Percentiles rank a stretch among this genome's conserved stretches.
phyloP scores from a whole-genome alignment of 371 early-diverging fungal genomes.

The Syncephalis plumigaleata region DNA sequence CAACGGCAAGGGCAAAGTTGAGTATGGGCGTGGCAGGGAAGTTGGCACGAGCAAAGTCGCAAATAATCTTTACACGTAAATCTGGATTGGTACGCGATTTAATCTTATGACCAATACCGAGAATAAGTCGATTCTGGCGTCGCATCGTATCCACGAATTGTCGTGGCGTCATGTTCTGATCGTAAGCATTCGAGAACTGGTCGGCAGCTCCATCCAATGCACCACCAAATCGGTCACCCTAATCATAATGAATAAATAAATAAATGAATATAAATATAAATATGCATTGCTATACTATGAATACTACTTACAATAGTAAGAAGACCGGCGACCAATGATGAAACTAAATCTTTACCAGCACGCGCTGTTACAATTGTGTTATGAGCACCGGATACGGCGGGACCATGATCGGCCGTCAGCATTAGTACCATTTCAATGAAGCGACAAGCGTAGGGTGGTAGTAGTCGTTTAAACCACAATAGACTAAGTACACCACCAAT shows the following conservation, averaged over 20 bases:
- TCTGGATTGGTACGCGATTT: slow-evolving; percentile 97
- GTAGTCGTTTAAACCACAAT: slow-evolving; percentile 94
- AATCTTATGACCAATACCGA: slow-evolving; percentile 97
- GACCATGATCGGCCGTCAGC: slow-evolving; percentile 98
- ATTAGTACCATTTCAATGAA: slow-evolving; percentile 98
- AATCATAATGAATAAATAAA: slow-evolving; percentile 1
- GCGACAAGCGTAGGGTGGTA: slow-evolving; percentile 87
- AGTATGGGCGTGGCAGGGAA: slow-evolving; percentile 81
- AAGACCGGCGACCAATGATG: slow-evolving; percentile 85
- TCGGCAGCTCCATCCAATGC: slow-evolving; percentile 94
- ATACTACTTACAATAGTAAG: slow-evolving; percentile 58
- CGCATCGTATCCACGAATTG: slow-evolving; percentile 87
- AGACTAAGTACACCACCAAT: slow-evolving; percentile 93
- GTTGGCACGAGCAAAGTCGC: slow-evolving; percentile 74
- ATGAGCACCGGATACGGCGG: slow-evolving; percentile 87
- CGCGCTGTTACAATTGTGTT: slow-evolving; percentile 97
- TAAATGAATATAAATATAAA: neutral
- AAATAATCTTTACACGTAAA: slow-evolving; percentile 86
- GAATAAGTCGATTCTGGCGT: slow-evolving; percentile 73
- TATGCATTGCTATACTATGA: neutral
- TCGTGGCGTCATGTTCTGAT: slow-evolving; percentile 71
- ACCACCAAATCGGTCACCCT: slow-evolving; percentile 87
- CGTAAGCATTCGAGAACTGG: slow-evolving; percentile 76
- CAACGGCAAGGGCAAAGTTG: slow-evolving; percentile 87
- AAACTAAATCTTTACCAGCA: slow-evolving; percentile 93